Evolutionary conservation across 176 grass and related monocot genomes (phyloP).

Genomic region (Hordeum marinum): DNA sequence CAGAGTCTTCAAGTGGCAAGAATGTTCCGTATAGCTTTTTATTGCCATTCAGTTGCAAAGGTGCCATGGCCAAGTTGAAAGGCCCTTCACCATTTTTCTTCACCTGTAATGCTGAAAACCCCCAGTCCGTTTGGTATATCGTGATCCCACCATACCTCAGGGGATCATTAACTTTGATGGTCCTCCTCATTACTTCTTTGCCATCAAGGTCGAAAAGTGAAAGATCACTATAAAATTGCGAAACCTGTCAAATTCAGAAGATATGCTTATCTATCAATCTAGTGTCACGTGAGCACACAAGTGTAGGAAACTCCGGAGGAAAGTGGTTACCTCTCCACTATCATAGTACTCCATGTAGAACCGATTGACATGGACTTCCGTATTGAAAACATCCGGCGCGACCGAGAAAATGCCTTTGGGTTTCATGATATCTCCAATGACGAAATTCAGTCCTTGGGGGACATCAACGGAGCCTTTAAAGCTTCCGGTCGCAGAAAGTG

Average conservation of each 20-base stretch:
- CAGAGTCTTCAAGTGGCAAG: slow-evolving; percentile 56
- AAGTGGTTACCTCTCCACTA: slow-evolving; percentile 73
- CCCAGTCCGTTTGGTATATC: slow-evolving; percentile 95
- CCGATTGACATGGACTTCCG: slow-evolving; percentile 87
- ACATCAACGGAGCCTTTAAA: slow-evolving; percentile 86
- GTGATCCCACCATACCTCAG: slow-evolving; percentile 79
- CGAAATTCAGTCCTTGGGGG: slow-evolving; percentile 88
- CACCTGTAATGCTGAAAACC: slow-evolving; percentile 85
- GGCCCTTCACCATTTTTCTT: slow-evolving; percentile 91
- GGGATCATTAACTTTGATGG: slow-evolving; percentile 93
- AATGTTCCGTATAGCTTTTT: slow-evolving; percentile 87
- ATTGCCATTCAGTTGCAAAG: slow-evolving; percentile 70
- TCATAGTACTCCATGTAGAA: slow-evolving; percentile 99
- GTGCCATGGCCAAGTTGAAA: slow-evolving; percentile 89
- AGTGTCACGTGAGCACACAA: neutral
- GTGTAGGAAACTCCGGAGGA: neutral
- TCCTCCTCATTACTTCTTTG: slow-evolving; percentile 85
- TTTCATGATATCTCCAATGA: slow-evolving; percentile 85
- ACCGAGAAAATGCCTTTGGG: slow-evolving; percentile 65
- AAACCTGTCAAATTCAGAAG: slow-evolving; percentile 52
- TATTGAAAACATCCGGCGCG: slow-evolving; percentile 62
- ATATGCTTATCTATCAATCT: neutral
- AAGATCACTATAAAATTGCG: slow-evolving; percentile 88
- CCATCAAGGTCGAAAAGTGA: slow-evolving; percentile 84
- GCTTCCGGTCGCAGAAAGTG: slow-evolving; percentile 77